Evolutionary conservation across 768 basidiomycete species (phyloP), one percentile per base, ranked within the genome.

Genomic region (Mrakia gelida): DNA sequence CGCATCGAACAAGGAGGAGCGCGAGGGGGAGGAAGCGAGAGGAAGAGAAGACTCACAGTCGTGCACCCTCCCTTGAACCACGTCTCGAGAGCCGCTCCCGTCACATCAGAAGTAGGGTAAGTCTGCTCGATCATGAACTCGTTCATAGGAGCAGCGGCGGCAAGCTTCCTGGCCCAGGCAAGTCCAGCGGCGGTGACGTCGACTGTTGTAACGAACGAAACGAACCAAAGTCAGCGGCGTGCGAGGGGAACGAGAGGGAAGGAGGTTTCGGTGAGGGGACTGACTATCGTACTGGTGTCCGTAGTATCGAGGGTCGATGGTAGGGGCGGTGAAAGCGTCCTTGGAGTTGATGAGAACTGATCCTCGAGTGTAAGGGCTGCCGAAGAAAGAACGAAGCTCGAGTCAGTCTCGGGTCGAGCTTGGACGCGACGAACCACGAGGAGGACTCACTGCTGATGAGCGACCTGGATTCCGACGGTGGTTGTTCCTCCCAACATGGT

Each of bases 271-370:
- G 8, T 49, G 26, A 61, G n/a, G n/a, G n/a, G n/a, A 73, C 73
- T 38, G 21, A 75, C 72, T 43, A 43, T 77, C 76, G 70, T 75
- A 75, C 43, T 75, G 45, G 68, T 79, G 74, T 6, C 68, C 74
- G 75, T 91, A 87, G 84, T 91, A 92, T 78, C 87, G 84, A 6
- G 91, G 91, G 83, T 92, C 89, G 81, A 92, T 89, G 63, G 87
- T 82, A 11, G 90, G 90, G 32, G 85, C 81, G 75, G 88, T 88
- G 83, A 92, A 92, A 3, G 89, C 85, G 75, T 23, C 23, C 21
- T 86, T 85, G 6, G 88, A 88, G 81, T 86, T 89, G 78, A 79
- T 71, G 54, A 75, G 75, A 30, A 79, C 78, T 10, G 78, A 71
- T 56, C 78, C 78, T 71, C 78, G 78, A 85, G 88, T 90, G 82